Conservation (phyloP, 2,329 filamentous ascomycete genomes). For the Colletotrichum sp. region DNA sequence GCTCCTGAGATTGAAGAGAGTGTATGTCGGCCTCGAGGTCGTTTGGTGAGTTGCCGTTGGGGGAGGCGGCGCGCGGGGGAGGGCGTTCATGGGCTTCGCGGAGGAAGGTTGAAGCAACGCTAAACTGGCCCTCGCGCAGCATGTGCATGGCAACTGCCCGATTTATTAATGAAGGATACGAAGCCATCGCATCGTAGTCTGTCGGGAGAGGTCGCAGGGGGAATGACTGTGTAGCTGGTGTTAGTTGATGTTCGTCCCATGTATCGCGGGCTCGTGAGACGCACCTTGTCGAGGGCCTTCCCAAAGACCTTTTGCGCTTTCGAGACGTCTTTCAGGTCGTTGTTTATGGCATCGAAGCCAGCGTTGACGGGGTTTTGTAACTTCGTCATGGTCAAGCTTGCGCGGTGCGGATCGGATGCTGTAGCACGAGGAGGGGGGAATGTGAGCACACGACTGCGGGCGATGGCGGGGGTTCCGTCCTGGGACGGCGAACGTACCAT, state of each 20-base stretch:
- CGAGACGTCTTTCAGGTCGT: conserved; percentile 83
- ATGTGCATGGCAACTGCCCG: conserved; percentile 93
- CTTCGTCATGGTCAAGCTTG: conserved; percentile 78
- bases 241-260: conserved; percentile 16
- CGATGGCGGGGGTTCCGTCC: conserved; percentile 2
- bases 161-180: conserved; percentile 81
- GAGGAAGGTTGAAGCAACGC: conserved; percentile 84
- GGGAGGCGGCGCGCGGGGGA: conserved; percentile 16
- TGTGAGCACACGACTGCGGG: conserved; percentile 12
- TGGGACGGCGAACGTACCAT: conserved; percentile 54
- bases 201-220: conserved; percentile 70
- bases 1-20: conserved; percentile 65
- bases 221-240: conserved; percentile 29
- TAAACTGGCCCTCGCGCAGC: conserved; percentile 91
- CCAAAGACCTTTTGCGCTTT: conserved; percentile 83
- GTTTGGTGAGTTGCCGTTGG: neutral
- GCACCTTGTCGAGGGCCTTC: conserved; percentile 83
- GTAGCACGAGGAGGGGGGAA: neutral
- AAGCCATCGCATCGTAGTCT: conserved; percentile 80
- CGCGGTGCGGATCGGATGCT: conserved; percentile 69
- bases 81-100: conserved; percentile 64
- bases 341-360: conserved; percentile 80
- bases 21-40: conserved; percentile 49
- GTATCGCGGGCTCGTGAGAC: conserved; percentile 14
- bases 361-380: conserved; percentile 86